A percentile compares a stretch with the other conserved stretches of the same genome.
Evolutionary conservation across 2,329 filamentous ascomycete species (phyloP).

Genomic region (Fusarium robinianum): DNA sequence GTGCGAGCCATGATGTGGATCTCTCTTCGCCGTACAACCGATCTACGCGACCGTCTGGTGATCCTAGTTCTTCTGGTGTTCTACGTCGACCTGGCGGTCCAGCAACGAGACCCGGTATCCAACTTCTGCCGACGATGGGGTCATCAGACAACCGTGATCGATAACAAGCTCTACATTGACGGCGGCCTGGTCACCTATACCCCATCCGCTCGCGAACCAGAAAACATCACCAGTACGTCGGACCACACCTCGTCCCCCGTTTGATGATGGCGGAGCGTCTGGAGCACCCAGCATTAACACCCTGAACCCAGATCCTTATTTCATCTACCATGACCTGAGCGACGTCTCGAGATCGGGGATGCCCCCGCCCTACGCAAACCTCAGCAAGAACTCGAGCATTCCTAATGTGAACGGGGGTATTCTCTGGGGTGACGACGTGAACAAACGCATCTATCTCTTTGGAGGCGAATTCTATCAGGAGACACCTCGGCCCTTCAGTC

Average conservation of each 20-base stretch:
- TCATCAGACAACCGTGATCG: slow-evolving; percentile 64
- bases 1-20: slow-evolving; percentile 33
- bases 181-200: slow-evolving; percentile 63
- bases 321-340: slow-evolving; percentile 62
- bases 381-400: slow-evolving; percentile 62
- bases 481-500: slow-evolving; percentile 50
- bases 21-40: slow-evolving; percentile 24
- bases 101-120: slow-evolving; percentile 55
- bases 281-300: slow-evolving; percentile 15
- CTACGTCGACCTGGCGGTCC: slow-evolving; percentile 30
- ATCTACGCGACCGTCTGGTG: slow-evolving; percentile 22
- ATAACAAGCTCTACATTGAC: slow-evolving; percentile 64
- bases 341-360: slow-evolving; percentile 48
- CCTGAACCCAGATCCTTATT: slow-evolving; percentile 24
- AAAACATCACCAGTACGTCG: slow-evolving; percentile 62
- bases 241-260: background rate
- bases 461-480: slow-evolving; percentile 61
- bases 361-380: slow-evolving; percentile 60
- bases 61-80: slow-evolving; percentile 27
- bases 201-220: slow-evolving; percentile 50
- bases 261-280: background rate
- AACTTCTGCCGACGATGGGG: slow-evolving; percentile 60
- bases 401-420: slow-evolving; percentile 52
- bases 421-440: slow-evolving; percentile 64
- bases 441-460: slow-evolving; percentile 66